Evolutionary conservation across 2,329 filamentous ascomycete genomes (phyloP).

Genomic region (Gnomoniopsis sp.): DNA sequence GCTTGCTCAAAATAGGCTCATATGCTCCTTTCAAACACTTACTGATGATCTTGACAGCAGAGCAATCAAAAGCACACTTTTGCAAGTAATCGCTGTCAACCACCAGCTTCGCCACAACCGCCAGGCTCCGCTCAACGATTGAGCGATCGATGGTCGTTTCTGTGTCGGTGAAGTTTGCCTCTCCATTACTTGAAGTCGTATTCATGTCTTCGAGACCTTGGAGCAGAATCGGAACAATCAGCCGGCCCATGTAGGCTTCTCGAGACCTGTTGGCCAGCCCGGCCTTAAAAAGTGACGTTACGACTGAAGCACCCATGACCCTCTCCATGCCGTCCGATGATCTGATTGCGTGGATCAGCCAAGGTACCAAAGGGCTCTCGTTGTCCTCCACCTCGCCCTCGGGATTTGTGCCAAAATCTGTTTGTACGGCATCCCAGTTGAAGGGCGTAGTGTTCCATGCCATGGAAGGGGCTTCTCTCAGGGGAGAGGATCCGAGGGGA

Average conservation of each 20-base stretch:
- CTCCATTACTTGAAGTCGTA: conserved; percentile 32
- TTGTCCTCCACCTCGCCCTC: conserved; percentile 50
- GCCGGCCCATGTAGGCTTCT: conserved; percentile 60
- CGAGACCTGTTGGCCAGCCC: conserved; percentile 63
- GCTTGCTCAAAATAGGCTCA: conserved; percentile 35
- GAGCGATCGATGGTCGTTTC: conserved; percentile 40
- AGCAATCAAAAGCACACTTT: conserved; percentile 71
- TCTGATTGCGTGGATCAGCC: conserved; percentile 65
- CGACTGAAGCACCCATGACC: conserved; percentile 65
- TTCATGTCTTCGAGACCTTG: conserved; percentile 56
- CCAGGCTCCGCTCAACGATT: conserved; percentile 68
- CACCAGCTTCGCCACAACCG: conserved; percentile 74
- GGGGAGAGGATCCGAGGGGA: conserved; percentile 43
- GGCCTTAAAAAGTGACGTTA: conserved; percentile 67
- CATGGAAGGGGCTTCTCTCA: conserved; percentile 32
- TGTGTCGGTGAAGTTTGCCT: conserved; percentile 35
- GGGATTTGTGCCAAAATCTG: conserved; percentile 22
- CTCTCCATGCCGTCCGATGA: conserved; percentile 55
- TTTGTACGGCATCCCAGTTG: conserved; percentile 31
- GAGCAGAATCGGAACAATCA: conserved; percentile 69
- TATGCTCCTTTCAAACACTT: conserved; percentile 51
- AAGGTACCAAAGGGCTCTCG: conserved; percentile 70
- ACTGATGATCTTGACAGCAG: conserved; percentile 43
- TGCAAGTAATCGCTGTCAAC: conserved; percentile 77
- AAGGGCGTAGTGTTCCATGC: conserved; percentile 10